Percentiles rank a stretch among this genome's conserved stretches.
Evolutionary conservation across 2,329 filamentous ascomycete genomes (phyloP).

Genomic region (Pseudonectria buxi): DNA sequence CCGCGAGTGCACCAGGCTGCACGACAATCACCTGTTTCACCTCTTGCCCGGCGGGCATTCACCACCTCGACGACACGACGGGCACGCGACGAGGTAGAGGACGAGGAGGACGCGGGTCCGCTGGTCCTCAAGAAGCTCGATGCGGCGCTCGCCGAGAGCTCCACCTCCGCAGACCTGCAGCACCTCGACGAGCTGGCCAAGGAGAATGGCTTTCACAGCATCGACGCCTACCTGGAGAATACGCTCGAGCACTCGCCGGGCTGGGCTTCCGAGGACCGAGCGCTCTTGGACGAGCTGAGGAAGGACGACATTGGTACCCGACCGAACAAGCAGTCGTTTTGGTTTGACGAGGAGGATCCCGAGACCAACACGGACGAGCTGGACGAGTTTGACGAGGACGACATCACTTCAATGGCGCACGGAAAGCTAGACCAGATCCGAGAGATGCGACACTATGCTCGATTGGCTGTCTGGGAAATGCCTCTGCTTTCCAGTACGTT

Average conservation of each 20-base stretch:
- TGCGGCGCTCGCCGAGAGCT: constrained; percentile 21
- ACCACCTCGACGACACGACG: constrained; percentile 25
- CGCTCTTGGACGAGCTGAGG: constrained; percentile 25
- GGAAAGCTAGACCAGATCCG: constrained; percentile 81
- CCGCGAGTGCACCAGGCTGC: constrained; percentile 18
- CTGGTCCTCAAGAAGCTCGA: constrained; percentile 27
- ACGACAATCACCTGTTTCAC: constrained; percentile 11
- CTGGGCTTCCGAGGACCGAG: constrained; percentile 26
- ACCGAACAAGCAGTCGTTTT: constrained; percentile 36
- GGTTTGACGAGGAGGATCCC: constrained; percentile 43
- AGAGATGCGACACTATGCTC: constrained; percentile 81
- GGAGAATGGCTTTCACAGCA: constrained; percentile 25
- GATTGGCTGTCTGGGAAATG: constrained; percentile 92
- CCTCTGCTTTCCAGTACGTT: constrained; percentile 76
- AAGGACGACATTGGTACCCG: constrained; percentile 26
- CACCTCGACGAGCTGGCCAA: constrained; percentile 31
- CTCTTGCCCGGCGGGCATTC: constrained; percentile 21
- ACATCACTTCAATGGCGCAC: constrained; percentile 78
- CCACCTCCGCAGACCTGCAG: constrained; percentile 26
- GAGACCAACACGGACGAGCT: constrained; percentile 45
- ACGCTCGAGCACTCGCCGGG: constrained; percentile 22
- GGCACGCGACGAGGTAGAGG: constrained; percentile 15
- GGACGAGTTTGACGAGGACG: constrained; percentile 68
- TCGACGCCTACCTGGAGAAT: constrained; percentile 26
- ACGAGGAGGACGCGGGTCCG: constrained; percentile 16